Conservation (phyloP, 1,284 basidiomycete genomes). For the Sporisorium scitamineum region DNA sequence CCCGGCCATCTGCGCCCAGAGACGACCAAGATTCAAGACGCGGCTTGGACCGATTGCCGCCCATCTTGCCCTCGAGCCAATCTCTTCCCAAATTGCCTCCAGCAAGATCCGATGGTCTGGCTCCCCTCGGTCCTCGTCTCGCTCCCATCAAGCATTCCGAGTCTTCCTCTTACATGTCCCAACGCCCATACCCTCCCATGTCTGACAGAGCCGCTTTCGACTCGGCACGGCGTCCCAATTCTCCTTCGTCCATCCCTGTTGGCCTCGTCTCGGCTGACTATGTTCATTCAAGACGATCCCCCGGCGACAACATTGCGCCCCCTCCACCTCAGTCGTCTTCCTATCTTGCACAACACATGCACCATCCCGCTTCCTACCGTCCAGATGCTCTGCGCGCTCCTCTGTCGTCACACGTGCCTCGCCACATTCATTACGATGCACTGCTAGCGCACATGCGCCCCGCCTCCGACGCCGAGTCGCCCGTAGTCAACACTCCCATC, state of each 20-base stretch:
- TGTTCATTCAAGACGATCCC: conserved; percentile 23
- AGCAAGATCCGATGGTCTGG: conserved; percentile 16
- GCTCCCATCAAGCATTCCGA: conserved; percentile 33
- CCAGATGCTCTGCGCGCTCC: conserved; percentile 18
- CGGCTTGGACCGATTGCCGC: conserved; percentile 26
- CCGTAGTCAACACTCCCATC: conserved; percentile 24
- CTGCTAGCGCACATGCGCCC: conserved; percentile 17
- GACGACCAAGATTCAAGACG: conserved; percentile 13
- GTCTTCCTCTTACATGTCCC: conserved; percentile 8
- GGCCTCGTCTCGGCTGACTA: conserved; percentile 45
- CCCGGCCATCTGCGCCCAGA: conserved; percentile 10
- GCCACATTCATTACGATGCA: conserved; percentile 23
- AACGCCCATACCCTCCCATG: conserved; percentile 24
- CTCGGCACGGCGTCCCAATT: conserved; percentile 15
- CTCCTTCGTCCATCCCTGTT: conserved; percentile 24
- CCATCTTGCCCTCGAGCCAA: conserved; percentile 23
- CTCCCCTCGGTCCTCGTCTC: conserved; percentile 13
- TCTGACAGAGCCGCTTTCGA: conserved; percentile 21
- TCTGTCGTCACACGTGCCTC: conserved; percentile 23
- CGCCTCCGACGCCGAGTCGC: conserved; percentile 12
- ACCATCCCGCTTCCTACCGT: conserved; percentile 19
- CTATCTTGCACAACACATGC: conserved; percentile 8
- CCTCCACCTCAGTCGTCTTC: conserved; percentile 2
- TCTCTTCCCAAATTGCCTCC: conserved; percentile 17
- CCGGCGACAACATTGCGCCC: conserved; percentile 6